These are phyloP conservation scores for Trichoderma erinaceum DNA, from an alignment of 495 filamentous ascomycete genomes.

Conservation along the genomic window DNA sequence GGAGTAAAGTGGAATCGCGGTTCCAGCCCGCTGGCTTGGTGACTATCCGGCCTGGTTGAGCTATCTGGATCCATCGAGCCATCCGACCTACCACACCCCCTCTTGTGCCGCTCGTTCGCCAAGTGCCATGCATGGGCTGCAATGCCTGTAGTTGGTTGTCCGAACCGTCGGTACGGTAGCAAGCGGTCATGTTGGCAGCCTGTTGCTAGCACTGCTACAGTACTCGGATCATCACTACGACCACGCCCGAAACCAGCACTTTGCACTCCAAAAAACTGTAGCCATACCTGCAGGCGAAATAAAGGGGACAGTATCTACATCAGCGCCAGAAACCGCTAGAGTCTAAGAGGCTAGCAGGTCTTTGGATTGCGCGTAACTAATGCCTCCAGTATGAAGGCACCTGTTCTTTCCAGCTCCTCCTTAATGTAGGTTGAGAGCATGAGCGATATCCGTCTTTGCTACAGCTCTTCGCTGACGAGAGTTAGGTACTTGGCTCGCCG, in stretches of 20 bases:
- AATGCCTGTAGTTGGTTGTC: not conserved
- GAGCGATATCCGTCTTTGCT: not conserved
- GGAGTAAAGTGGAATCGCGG: not conserved
- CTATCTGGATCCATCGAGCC: conserved; percentile 7
- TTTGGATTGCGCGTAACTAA: not conserved
- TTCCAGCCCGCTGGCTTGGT: conserved; percentile 13
- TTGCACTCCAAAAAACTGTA: not conserved
- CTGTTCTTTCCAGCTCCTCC: not conserved
- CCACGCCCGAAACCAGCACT: not conserved
- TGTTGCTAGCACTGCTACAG: not conserved
- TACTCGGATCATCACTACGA: not conserved
- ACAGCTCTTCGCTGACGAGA: not conserved
- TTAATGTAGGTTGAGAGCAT: not conserved
- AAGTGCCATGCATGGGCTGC: not conserved
- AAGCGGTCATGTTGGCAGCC: not conserved
- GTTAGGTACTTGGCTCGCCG: not conserved
- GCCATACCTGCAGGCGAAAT: not conserved
- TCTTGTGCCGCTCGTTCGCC: conserved; percentile 1
- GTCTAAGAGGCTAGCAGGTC: conserved; percentile 2
- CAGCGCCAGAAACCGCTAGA: conserved; percentile 4
- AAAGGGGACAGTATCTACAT: not conserved
- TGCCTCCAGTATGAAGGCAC: not conserved
- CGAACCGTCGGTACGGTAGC: conserved; percentile 11
- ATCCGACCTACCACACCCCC: not conserved
- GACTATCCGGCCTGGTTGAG: not conserved